Conservation (phyloP, 2,329 filamentous ascomycete species). For the Arthrinium phaeospermum region DNA sequence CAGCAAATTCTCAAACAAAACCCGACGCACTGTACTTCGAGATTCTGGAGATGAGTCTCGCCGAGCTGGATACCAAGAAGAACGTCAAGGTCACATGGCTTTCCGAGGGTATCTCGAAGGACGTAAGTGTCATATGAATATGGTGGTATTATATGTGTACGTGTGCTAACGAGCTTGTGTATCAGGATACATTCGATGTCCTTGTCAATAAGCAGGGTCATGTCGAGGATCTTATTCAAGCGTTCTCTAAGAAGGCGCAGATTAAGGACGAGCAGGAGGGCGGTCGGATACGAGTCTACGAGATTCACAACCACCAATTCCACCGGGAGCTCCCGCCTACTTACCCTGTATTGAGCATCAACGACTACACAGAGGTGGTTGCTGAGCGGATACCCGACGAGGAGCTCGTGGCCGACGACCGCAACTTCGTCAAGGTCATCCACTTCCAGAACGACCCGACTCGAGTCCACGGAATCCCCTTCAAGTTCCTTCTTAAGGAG, state of each 20-base stretch:
- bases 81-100: constrained; percentile 82
- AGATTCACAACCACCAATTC: constrained; percentile 82
- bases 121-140: constrained; percentile 62
- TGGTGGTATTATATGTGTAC: not conserved
- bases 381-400: constrained; percentile 82
- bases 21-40: constrained; percentile 88
- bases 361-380: constrained; percentile 83
- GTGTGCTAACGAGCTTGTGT: not conserved
- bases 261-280: constrained; percentile 75
- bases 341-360: constrained; percentile 78
- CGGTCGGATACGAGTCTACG: constrained; percentile 78
- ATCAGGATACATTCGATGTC: constrained; percentile 78
- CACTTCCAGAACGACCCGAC: constrained; percentile 91
- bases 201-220: constrained; percentile 87
- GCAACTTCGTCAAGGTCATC: constrained; percentile 76
- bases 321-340: constrained; percentile 77
- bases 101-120: constrained; percentile 89
- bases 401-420: constrained; percentile 62
- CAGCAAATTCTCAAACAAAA: constrained; percentile 73
- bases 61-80: constrained; percentile 93
- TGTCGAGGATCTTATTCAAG: constrained; percentile 77
- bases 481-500: constrained; percentile 85
- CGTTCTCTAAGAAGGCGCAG: constrained; percentile 79
- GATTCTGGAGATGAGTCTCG: constrained; percentile 90
- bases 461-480: constrained; percentile 86